Conservation (phyloP, 768 basidiomycete genomes). For the Mrakia gelida region DNA sequence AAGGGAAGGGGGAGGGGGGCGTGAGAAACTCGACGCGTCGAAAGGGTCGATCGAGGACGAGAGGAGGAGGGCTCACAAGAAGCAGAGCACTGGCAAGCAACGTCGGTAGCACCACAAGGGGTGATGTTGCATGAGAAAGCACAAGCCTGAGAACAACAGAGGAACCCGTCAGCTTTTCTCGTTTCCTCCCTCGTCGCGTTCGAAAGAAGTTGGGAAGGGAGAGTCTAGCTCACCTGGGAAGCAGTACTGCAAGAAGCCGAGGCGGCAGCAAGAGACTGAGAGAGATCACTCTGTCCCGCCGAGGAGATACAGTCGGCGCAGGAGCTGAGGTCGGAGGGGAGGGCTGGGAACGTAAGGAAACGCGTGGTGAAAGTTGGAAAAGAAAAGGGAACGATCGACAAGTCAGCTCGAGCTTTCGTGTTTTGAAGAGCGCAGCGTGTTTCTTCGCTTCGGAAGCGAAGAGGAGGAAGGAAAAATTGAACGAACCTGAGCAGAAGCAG, state of each 20-base stretch:
- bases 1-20: no score
- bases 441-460: background rate
- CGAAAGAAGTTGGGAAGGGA: background rate
- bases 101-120: conserved; percentile 37
- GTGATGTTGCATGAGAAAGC: conserved; percentile 43
- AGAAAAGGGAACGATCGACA: no score
- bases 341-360: conserved; percentile 15
- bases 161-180: no score
- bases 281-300: conserved; percentile 34
- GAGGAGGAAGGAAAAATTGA: no score
- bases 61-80: conserved; percentile 12
- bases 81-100: conserved; percentile 42
- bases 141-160: conserved; percentile 34
- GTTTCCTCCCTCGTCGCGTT: background rate
- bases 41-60: no score
- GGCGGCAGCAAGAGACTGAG: conserved; percentile 30
- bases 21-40: no score
- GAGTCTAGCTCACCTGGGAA: background rate
- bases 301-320: conserved; percentile 41
- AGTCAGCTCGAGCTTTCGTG: background rate
- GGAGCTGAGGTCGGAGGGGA: conserved; percentile 39
- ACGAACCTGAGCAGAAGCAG: conserved; percentile 40
- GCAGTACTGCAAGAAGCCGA: background rate
- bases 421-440: background rate
- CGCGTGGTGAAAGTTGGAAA: background rate